A percentile compares a stretch with the other conserved stretches of the same genome.
Conservation (phyloP, 768 basidiomycete species). For the Boletus coccyginus region DNA sequence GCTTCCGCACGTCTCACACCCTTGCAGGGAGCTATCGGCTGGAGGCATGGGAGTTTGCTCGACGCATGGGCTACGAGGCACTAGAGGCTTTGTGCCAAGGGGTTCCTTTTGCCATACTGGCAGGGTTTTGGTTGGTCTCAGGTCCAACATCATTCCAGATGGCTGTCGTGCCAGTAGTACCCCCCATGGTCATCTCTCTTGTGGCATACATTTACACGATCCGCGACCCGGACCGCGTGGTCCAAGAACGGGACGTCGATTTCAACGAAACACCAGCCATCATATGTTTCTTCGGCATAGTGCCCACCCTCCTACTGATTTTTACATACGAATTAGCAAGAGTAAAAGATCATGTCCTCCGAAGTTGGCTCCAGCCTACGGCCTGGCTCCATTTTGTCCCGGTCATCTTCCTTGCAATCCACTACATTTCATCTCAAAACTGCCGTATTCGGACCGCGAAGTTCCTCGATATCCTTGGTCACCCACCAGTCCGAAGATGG, state of each 20-base stretch:
- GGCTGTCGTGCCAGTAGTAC: not conserved
- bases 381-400: not conserved
- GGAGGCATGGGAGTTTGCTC: not conserved
- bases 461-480: constrained; percentile 2
- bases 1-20: not conserved
- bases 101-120: not conserved
- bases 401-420: no score
- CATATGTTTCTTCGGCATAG: not conserved
- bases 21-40: not conserved
- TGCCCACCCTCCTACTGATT: not conserved
- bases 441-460: not conserved
- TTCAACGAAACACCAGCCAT: no score
- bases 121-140: not conserved
- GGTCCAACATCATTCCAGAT: not conserved
- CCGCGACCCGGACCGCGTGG: no score
- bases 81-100: not conserved
- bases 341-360: not conserved
- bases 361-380: not conserved
- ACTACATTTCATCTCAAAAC: not conserved
- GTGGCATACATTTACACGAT: not conserved
- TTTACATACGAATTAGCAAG: not conserved
- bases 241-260: no score
- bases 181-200: no score
- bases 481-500: constrained; percentile 3
- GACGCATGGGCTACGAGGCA: not conserved